Conservation (phyloP, 1,284 basidiomycete species). For the Thecaphora thlaspeos region DNA sequence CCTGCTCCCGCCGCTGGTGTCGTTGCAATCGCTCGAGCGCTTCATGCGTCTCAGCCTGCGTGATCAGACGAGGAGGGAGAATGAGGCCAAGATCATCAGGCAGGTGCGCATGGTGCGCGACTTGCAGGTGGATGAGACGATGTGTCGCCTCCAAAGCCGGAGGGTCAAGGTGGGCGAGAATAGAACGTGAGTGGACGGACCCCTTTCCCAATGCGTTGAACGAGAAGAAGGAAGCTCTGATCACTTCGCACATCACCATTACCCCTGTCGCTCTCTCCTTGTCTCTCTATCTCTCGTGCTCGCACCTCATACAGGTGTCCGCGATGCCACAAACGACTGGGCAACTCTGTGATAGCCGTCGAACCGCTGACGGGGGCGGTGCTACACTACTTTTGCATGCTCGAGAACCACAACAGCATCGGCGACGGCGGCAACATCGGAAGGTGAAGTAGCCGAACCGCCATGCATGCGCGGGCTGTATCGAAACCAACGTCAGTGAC, state of each 20-base stretch:
- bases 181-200: constrained; percentile 73
- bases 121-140: constrained; percentile 69
- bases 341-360: constrained; percentile 90
- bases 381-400: constrained; percentile 53
- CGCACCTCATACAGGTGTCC: constrained; percentile 69
- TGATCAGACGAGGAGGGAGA: constrained; percentile 20
- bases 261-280: too few species aligned
- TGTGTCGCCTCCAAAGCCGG: constrained; percentile 75
- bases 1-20: constrained; percentile 82
- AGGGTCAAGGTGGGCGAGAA: constrained; percentile 88
- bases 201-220: too few species aligned
- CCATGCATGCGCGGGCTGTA: too few species aligned
- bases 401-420: constrained; percentile 26
- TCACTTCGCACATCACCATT: too few species aligned
- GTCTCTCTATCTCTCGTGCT: too few species aligned
- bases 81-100: constrained; percentile 62
- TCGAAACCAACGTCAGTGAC: too few species aligned
- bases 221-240: too few species aligned
- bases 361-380: constrained; percentile 58
- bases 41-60: constrained; percentile 62
- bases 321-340: constrained; percentile 90
- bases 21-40: constrained; percentile 72
- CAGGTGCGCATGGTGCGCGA: constrained; percentile 70
- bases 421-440: too few species aligned
- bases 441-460: too few species aligned